Conservation (phyloP, 805 yeast genomes). For the Hanseniaspora hatyaiensis region DNA sequence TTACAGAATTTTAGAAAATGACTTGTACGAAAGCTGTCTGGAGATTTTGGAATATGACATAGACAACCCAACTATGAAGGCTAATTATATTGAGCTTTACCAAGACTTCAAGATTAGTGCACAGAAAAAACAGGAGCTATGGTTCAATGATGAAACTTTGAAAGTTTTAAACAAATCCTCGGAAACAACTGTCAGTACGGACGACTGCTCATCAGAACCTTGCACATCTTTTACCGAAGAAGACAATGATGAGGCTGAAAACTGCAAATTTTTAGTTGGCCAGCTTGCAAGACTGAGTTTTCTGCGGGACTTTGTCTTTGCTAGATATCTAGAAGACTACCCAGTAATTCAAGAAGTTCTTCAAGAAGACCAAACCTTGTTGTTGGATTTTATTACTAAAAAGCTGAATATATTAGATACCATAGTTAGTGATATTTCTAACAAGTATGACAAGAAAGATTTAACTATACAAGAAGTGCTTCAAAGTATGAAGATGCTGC, state of each 20-base stretch:
- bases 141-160: slow-evolving; percentile 20
- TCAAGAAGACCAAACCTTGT: slow-evolving; percentile 27
- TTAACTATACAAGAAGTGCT: slow-evolving; percentile 31
- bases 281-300: slow-evolving; percentile 29
- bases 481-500: slow-evolving; percentile 67
- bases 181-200: too few relatives aligned
- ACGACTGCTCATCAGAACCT: slow-evolving; percentile 19
- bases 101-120: slow-evolving; percentile 15
- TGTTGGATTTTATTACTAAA: slow-evolving; percentile 27
- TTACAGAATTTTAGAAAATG: slow-evolving; percentile 46
- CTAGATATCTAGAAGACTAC: slow-evolving; percentile 72
- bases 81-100: slow-evolving; percentile 58
- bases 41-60: slow-evolving; percentile 87
- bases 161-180: slow-evolving; percentile 24
- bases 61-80: slow-evolving; percentile 67
- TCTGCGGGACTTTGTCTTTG: slow-evolving; percentile 75
- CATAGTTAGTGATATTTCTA: slow-evolving; percentile 34
- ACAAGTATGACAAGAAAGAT: slow-evolving; percentile 16
- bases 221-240: slow-evolving; percentile 18
- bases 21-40: slow-evolving; percentile 44
- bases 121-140: slow-evolving; percentile 20
- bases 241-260: slow-evolving; percentile 20
- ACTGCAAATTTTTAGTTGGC: slow-evolving; percentile 18
- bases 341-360: slow-evolving; percentile 43
- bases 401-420: slow-evolving; percentile 38